Base-by-base conservation (phyloP, 2,329 filamentous ascomycete genomes). In the Colletotrichum scovillei region DNA sequence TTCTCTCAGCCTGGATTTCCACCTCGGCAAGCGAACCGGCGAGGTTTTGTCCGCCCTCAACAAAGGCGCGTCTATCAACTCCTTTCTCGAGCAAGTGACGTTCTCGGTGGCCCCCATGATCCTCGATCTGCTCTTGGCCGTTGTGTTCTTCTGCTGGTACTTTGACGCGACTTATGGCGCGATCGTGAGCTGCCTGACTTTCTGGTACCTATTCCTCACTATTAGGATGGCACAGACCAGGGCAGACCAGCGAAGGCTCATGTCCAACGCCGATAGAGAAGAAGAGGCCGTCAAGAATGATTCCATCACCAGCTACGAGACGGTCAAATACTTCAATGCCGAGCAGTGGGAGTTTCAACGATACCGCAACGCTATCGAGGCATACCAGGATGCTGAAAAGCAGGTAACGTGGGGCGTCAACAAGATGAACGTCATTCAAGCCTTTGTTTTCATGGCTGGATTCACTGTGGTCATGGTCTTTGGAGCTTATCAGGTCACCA, bases 241-340 rank as follows among this genome's bases (percentile, higher is more conserved):
- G 78, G 94, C 95, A 7, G 94, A 97, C 78, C 94, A 98, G 78
- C 92, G 97, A 78, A 91, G 97, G 74, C 91, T 96, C 79, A 98
- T 98, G 93, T 96, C 96, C 63, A 98, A 98, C 80, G 94, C 95
- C 16, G 95, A 97, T 77, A 90, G 97, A 75, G 95, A 98, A 83
- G 95, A 98, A 83, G 96, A 98, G 82, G 97, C 97, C 7, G 95
- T 98, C 77, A 98, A 98, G 84, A 98, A 98, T 80, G 97, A 99
- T 82, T 98, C 97, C 0, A 97, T 99, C 86, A 95, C 97, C 75
- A 97, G 95, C n/a, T 99, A 98, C 82, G 97, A 99, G 85, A 96
- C 94, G 2, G 94, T 96, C 80, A 97, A 96, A 81, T 96, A 96
- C 79, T 97, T 97, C 87, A 96, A 96, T 77, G 94, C 94, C 8